These are phyloP conservation scores for Linnemannia exigua DNA, from an alignment of 192 early-diverging fungal species.

Conservation along the genomic window DNA sequence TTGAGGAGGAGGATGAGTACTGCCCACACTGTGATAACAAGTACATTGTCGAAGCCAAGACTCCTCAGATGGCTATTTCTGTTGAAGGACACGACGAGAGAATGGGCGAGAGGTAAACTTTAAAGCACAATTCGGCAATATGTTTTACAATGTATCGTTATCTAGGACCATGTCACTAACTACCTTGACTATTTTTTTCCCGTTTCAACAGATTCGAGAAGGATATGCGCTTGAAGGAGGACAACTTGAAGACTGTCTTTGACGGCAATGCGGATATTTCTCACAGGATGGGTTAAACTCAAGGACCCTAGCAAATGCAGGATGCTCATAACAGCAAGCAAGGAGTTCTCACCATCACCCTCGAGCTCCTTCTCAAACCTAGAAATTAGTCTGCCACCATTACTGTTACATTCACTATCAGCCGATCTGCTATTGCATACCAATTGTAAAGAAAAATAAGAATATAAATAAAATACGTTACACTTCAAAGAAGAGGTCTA, in stretches of 20 bases:
- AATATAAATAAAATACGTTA: not conserved
- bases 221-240: conserved; percentile 52
- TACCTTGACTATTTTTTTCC: not conserved
- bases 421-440: not conserved
- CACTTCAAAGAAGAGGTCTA: not conserved
- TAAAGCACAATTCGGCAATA: not conserved
- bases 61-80: conserved; percentile 84
- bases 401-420: not conserved
- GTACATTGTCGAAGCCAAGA: conserved; percentile 94
- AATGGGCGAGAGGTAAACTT: conserved; percentile 69
- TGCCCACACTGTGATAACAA: conserved; percentile 99
- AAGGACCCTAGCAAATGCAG: not conserved
- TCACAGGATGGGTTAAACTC: conserved; percentile 27
- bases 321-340: not conserved
- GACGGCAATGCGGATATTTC: conserved; percentile 44
- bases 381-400: not conserved
- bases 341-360: not conserved
- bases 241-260: conserved; percentile 42
- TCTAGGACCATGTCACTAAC: not conserved
- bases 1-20: conserved; percentile 96
- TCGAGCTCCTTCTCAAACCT: not conserved
- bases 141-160: not conserved
- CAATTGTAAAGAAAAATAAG: conserved; percentile 3
- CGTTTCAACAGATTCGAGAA: conserved; percentile 44
- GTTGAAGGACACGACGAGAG: conserved; percentile 96